Percentiles rank a stretch among this genome's conserved stretches.
Evolutionary conservation across 2,329 filamentous ascomycete genomes (phyloP).

Genomic region (Chaetomium olivaceum): DNA sequence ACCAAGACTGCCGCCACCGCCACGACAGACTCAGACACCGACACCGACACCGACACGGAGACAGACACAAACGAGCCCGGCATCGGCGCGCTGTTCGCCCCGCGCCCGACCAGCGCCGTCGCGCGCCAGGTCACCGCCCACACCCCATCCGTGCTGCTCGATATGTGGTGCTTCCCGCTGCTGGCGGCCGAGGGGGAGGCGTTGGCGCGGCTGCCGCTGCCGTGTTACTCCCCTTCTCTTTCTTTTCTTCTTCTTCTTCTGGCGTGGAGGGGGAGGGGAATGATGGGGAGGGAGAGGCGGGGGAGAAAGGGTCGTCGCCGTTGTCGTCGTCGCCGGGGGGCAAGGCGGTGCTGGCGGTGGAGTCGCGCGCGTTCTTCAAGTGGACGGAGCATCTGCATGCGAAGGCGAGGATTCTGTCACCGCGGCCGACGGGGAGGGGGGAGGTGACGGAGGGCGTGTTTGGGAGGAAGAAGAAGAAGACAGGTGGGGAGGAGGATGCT

Average conservation of each 20-base stretch:
- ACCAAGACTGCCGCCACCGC: slow-evolving; percentile 36
- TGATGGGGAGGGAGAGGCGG: neutral
- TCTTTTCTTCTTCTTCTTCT: too few relatives aligned
- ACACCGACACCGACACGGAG: neutral
- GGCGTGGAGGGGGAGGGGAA: neutral
- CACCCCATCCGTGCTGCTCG: slow-evolving; percentile 69
- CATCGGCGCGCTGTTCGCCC: slow-evolving; percentile 58
- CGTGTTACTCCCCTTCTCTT: slow-evolving; percentile 53
- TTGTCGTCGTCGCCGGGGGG: neutral
- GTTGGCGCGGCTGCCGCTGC: slow-evolving; percentile 72
- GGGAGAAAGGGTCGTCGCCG: neutral
- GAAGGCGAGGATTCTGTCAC: slow-evolving; percentile 66
- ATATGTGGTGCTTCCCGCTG: slow-evolving; percentile 79
- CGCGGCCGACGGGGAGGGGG: slow-evolving; percentile 45
- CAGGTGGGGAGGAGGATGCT: neutral
- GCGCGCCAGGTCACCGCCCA: slow-evolving; percentile 66
- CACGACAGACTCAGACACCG: neutral
- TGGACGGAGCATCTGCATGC: slow-evolving; percentile 72
- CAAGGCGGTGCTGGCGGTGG: slow-evolving; percentile 56
- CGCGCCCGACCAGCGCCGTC: slow-evolving; percentile 56
- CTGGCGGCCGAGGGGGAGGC: slow-evolving; percentile 61
- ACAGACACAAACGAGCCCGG: neutral
- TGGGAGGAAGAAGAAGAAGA: too few relatives aligned
- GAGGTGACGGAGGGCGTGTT: neutral
- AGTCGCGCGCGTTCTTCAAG: slow-evolving; percentile 76